Percentiles rank a stretch among this genome's conserved stretches.
Conservation (phyloP, 1,284 basidiomycete species). For the Mycosarcoma mackinlayi region DNA sequence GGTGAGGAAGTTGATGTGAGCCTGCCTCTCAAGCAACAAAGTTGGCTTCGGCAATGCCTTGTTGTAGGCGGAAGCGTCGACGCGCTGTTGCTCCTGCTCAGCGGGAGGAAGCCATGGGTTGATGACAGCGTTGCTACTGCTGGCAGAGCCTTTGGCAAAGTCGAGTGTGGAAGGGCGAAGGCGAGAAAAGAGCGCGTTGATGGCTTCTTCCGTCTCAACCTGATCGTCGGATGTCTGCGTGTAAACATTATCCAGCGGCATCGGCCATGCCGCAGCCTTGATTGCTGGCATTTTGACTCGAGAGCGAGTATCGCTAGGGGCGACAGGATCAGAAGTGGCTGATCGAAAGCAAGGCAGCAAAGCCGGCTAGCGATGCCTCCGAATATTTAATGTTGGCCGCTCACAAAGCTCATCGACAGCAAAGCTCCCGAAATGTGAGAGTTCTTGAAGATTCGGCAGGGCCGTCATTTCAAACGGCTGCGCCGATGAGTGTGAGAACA, state of each 20-base stretch:
- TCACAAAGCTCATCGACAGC: too few species aligned
- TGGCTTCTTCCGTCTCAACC: constrained; percentile 54
- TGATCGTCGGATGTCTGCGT: constrained; percentile 63
- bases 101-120: constrained; percentile 44
- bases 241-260: constrained; percentile 51
- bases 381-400: too few species aligned
- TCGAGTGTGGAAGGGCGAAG: constrained; percentile 21
- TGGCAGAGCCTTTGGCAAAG: constrained; percentile 24
- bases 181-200: constrained; percentile 49
- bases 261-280: constrained; percentile 42
- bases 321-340: too few species aligned
- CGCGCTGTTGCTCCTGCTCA: constrained; percentile 25
- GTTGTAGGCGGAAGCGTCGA: constrained; percentile 5
- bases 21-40: constrained; percentile 51
- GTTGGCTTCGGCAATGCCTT: constrained; percentile 19
- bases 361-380: too few species aligned
- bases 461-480: too few species aligned
- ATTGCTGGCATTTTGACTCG: constrained; percentile 33
- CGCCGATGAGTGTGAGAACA: constrained; percentile 2
- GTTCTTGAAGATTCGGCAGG: too few species aligned
- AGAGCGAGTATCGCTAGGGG: not conserved
- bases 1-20: constrained; percentile 60
- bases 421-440: too few species aligned
- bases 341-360: too few species aligned
- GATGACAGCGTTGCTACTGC: constrained; percentile 13